These are phyloP conservation scores for Teunomyces panamensis DNA, from an alignment of 805 yeast species.

Conservation along the genomic window DNA sequence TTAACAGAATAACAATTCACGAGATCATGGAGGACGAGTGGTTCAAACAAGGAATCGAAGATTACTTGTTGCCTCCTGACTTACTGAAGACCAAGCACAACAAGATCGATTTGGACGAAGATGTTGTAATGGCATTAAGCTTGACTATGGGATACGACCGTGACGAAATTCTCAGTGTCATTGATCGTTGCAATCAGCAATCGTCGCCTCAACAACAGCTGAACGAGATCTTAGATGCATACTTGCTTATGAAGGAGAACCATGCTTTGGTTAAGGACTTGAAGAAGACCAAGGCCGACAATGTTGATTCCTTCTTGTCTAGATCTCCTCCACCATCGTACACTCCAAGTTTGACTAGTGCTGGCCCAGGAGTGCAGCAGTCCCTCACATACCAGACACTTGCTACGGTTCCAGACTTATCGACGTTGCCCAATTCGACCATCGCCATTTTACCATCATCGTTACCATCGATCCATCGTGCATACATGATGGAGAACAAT, in stretches of 20 bases:
- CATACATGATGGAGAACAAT: slow-evolving; percentile 70
- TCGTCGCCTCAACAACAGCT: slow-evolving; percentile 30
- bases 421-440: slow-evolving; percentile 65
- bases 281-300: slow-evolving; percentile 49
- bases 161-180: slow-evolving; percentile 24
- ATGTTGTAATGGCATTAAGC: slow-evolving; percentile 25
- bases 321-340: slow-evolving; percentile 58
- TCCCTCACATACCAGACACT: slow-evolving; percentile 47
- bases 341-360: slow-evolving; percentile 18
- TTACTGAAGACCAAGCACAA: slow-evolving; percentile 22
- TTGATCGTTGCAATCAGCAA: slow-evolving; percentile 19
- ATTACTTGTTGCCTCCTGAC: slow-evolving; percentile 29
- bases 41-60: slow-evolving; percentile 28
- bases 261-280: slow-evolving; percentile 65
- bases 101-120: slow-evolving; percentile 26
- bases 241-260: slow-evolving; percentile 78
- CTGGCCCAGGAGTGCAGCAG: slow-evolving; percentile 44
- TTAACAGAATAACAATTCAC: slow-evolving; percentile 29
- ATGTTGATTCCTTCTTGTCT: slow-evolving; percentile 56
- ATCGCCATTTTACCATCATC: slow-evolving; percentile 93
- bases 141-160: slow-evolving; percentile 30
- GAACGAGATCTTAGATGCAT: slow-evolving; percentile 84
- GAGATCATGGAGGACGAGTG: slow-evolving; percentile 31
- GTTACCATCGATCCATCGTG: slow-evolving; percentile 89
- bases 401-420: slow-evolving; percentile 45